Percentiles rank a stretch among this genome's conserved stretches.
Conservation (phyloP, 2,329 filamentous ascomycete species). For the Ilyonectria sp. region DNA sequence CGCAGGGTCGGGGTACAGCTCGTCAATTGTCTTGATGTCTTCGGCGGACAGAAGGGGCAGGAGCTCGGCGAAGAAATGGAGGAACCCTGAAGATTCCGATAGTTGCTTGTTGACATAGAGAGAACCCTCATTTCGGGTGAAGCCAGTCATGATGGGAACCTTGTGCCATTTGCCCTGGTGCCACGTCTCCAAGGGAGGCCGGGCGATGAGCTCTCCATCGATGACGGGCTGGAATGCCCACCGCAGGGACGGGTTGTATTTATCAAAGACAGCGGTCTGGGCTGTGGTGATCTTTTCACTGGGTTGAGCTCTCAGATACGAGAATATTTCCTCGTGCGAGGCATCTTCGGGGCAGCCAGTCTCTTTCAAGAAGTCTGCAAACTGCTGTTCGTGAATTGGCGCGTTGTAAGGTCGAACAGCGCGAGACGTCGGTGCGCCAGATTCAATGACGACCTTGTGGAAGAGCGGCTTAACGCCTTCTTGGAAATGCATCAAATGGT, state of each 20-base stretch:
- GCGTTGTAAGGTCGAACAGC: slow-evolving; percentile 70
- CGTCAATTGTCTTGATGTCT: slow-evolving; percentile 69
- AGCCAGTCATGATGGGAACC: slow-evolving; percentile 74
- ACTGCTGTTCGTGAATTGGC: slow-evolving; percentile 71
- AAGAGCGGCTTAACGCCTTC: slow-evolving; percentile 63
- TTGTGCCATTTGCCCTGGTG: slow-evolving; percentile 46
- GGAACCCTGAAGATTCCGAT: slow-evolving; percentile 66
- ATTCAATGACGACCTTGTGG: slow-evolving; percentile 69
- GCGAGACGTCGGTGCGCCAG: slow-evolving; percentile 68
- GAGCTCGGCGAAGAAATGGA: slow-evolving; percentile 71
- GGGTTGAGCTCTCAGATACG: slow-evolving; percentile 62
- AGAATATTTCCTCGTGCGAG: slow-evolving; percentile 55
- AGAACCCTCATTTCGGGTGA: slow-evolving; percentile 78
- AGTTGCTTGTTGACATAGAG: slow-evolving; percentile 71
- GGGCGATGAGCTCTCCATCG: slow-evolving; percentile 71
- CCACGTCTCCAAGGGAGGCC: slow-evolving; percentile 73
- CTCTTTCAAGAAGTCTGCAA: slow-evolving; percentile 50
- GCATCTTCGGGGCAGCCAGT: slow-evolving; percentile 34
- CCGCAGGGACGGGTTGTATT: slow-evolving; percentile 61
- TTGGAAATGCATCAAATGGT: slow-evolving; percentile 71
- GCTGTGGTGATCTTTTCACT: slow-evolving; percentile 53
- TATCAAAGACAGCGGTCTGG: slow-evolving; percentile 59
- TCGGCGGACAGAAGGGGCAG: slow-evolving; percentile 68
- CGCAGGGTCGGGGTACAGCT: slow-evolving; percentile 73
- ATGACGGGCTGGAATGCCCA: slow-evolving; percentile 80